Evolutionary conservation across 2,329 filamentous ascomycete species (phyloP), one percentile per base, ranked within the genome.

Genomic region (Colletotrichum graminicola): DNA sequence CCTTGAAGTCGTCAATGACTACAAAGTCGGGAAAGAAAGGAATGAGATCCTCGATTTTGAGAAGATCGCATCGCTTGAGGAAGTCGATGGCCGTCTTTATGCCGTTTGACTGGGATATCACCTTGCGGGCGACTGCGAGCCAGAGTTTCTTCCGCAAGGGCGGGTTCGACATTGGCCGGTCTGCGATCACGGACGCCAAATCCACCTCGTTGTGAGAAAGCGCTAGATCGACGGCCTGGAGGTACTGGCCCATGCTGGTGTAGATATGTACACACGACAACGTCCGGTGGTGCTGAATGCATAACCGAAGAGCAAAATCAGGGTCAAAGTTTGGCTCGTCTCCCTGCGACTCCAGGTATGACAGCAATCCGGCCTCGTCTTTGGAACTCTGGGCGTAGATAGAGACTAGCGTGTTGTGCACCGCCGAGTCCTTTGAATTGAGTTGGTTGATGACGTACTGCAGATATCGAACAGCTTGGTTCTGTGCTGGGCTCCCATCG

Each of bases 11-110:
- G 79, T 99, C 96, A 73, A 99, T 98, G 62, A 98, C 93, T 32
- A 98, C 94, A 79, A 99, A 99, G 80, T 99, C 96, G 0, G 96
- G 96, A 83, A 99, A 99, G 85, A 99, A 98, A 0, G 96, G 96
- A 51, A 99, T 98, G 39, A 99, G 84, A 77, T 99, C 96, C 82
- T 99, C 96, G 74, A 99, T 99, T 74, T 93, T 92, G 60, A 99
- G 89, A 16, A 98, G 87, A 72, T 98, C 94, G 79, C 95, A 98
- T 12, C 94, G 91, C 75, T 94, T 94, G 16, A 98, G 87, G 78
- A 99, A 98, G 73, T 97, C 94, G 75, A 99, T 97, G 2, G 96
- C 96, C 41, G 92, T 89, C 82, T 94, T 98, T 86, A 98, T 98
- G 62, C 94, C 93, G 71, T 92, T 92, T 8, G 91, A 93, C 74